Evolutionary conservation across 306 rosid genomes (phyloP), one percentile per base, ranked within the genome.

Genomic region (Pterocarpus macrocarpus): DNA sequence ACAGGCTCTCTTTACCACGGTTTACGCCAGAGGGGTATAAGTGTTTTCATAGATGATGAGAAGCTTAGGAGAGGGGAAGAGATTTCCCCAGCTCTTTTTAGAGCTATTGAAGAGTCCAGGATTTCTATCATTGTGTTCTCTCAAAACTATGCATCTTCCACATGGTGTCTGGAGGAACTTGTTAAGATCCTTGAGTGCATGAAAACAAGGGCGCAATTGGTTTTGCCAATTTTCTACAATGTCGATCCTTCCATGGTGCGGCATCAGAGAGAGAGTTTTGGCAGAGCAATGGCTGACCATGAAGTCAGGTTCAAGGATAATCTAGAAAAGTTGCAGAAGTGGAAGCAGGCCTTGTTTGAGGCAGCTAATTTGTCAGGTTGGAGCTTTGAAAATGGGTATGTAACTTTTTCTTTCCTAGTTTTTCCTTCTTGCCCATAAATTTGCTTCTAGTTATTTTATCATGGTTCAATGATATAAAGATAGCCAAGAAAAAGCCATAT

Each of bases 151-250:
- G 87, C 83, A 11, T 70, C 75, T 7, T 84, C 84, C 17, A 70
- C 64, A 9, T 80, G 86, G 90, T 87, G 90, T 33, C 82, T 89
- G 58, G 88, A 86, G 66, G 87, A 82, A 5, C 77, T 89, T 61
- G 87, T 43, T 7, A 87, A 77, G 79, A 87, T 84, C 71, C 16
- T 62, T 13, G 73, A 72, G 17, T 87, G 86, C 36, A 62, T 41
- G 77, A 70, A 81, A 58, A 12, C 56, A 5, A 81, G 17, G 49
- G 83, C 80, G 1, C 90, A 84, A 8, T 30, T 75, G 44, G 87
- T 89, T 65, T 79, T 67, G 58, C 88, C 92, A 0, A 71, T 89
- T 50, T 89, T 89, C 81, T 82, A 76, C 65, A 36, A 84, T 15
- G 85, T 86, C 1, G 87, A 89, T 75, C 90, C 90, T 53, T 85